Conservation (phyloP, 345 rosid species). For the Boechera divaricarpa region DNA sequence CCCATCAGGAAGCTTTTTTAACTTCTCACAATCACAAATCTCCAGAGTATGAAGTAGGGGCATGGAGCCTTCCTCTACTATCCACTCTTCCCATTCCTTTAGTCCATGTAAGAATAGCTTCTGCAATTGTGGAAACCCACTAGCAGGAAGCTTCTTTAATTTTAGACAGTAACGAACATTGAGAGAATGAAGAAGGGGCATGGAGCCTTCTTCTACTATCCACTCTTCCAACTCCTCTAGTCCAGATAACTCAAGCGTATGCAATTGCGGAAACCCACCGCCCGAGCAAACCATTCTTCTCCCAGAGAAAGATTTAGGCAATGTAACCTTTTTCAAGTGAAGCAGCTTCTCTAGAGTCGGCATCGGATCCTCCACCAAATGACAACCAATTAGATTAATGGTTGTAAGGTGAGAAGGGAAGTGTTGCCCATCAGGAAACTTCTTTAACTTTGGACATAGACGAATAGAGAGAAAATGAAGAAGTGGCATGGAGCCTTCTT, state of each 20-base stretch:
- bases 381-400: background rate
- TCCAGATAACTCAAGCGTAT: too few species aligned
- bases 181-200: background rate
- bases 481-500: too few species aligned
- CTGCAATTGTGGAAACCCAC: constrained; percentile 19
- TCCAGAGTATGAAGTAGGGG: constrained; percentile 14
- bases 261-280: constrained; percentile 19
- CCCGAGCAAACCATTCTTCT: constrained; percentile 27
- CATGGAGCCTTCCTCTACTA: constrained; percentile 41
- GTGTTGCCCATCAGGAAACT: too few species aligned
- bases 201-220: constrained; percentile 10
- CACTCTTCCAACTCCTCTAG: background rate
- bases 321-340: constrained; percentile 20
- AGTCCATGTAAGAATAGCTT: background rate
- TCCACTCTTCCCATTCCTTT: constrained; percentile 29
- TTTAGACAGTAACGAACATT: background rate
- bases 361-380: constrained; percentile 53
- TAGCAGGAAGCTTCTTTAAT: background rate
- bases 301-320: constrained; percentile 6
- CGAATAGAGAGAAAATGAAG: too few species aligned
- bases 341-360: constrained; percentile 45
- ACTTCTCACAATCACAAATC: background rate
- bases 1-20: constrained; percentile 41
- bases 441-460: too few species aligned
- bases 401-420: too few species aligned